Conservation (phyloP, 192 early-diverging fungal species). For the Cladochytrium replicatum region DNA sequence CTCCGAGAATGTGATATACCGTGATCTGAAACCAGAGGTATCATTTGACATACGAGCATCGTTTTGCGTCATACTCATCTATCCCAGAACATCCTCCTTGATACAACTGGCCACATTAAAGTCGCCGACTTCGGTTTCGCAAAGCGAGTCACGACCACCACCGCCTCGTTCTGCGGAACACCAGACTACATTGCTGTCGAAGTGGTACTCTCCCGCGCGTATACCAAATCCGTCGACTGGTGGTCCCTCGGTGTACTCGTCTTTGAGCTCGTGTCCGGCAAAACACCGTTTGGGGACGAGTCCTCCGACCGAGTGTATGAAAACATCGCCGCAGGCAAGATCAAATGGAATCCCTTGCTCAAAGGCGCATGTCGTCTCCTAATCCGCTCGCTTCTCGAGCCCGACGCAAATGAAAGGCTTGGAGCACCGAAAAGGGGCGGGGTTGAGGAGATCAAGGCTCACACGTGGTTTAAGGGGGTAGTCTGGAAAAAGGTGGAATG, state of each 20-base stretch:
- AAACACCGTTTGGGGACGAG: conserved; percentile 77
- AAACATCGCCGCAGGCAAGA: conserved; percentile 34
- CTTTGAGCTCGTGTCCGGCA: conserved; percentile 64
- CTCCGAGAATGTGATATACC: conserved; percentile 63
- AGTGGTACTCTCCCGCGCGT: conserved; percentile 74
- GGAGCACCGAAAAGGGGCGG: conserved; percentile 17
- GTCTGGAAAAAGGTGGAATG: conserved; percentile 47
- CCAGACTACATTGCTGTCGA: conserved; percentile 98
- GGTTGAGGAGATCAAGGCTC: conserved; percentile 51
- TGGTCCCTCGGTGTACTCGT: conserved; percentile 95
- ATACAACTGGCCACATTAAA: conserved; percentile 91
- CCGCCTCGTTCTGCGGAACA: conserved; percentile 94
- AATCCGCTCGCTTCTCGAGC: conserved; percentile 22
- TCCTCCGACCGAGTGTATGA: conserved; percentile 38
- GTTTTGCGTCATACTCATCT: neutral
- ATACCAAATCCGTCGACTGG: conserved; percentile 95
- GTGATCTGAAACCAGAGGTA: conserved; percentile 69
- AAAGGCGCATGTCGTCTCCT: conserved; percentile 25
- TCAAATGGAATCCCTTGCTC: conserved; percentile 36
- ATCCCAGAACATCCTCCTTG: conserved; percentile 84
- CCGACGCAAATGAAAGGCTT: conserved; percentile 28
- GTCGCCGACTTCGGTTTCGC: conserved; percentile 94
- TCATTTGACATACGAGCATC: neutral
- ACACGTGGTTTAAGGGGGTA: conserved; percentile 56
- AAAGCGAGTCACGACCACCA: conserved; percentile 83